These are phyloP conservation scores for Spergularia azorica DNA, from an alignment of 179 eudicot species.

Conservation along the genomic window DNA sequence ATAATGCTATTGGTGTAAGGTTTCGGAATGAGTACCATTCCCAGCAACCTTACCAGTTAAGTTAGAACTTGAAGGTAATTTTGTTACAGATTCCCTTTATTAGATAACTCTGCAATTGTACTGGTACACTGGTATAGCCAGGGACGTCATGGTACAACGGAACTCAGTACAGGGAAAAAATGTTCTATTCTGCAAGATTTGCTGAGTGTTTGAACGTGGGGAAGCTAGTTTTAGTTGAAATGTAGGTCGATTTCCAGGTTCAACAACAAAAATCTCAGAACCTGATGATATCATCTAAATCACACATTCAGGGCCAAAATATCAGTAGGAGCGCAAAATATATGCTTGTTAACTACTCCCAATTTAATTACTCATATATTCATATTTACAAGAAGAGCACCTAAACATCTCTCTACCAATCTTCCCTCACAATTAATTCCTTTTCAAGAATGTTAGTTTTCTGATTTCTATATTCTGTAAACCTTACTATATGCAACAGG, in stretches of 20 bases:
- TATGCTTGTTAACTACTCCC: conserved; percentile 31
- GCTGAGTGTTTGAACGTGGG: not conserved
- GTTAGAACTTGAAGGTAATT: not conserved
- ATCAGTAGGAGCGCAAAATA: conserved; percentile 17
- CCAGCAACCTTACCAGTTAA: no score
- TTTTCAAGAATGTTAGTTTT: conserved; percentile 24
- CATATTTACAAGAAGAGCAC: conserved; percentile 28
- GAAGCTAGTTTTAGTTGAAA: not conserved
- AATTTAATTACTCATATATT: conserved; percentile 23
- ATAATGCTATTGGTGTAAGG: no score
- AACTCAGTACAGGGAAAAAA: not conserved
- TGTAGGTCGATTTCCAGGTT: not conserved
- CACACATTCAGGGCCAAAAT: conserved; percentile 14
- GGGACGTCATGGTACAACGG: not conserved
- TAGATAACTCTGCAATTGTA: not conserved
- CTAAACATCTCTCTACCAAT: conserved; percentile 24
- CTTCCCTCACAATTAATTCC: conserved; percentile 26
- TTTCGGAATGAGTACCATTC: no score
- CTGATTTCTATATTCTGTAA: not conserved
- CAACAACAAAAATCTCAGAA: conserved; percentile 10
- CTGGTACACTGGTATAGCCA: not conserved
- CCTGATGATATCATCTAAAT: conserved; percentile 22
- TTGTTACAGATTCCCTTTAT: not conserved
- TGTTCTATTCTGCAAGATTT: not conserved
- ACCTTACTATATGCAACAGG: conserved; percentile 20